Base-by-base conservation (phyloP, 108 stramenopile species). In the Pseudonitzschia pungens region DNA sequence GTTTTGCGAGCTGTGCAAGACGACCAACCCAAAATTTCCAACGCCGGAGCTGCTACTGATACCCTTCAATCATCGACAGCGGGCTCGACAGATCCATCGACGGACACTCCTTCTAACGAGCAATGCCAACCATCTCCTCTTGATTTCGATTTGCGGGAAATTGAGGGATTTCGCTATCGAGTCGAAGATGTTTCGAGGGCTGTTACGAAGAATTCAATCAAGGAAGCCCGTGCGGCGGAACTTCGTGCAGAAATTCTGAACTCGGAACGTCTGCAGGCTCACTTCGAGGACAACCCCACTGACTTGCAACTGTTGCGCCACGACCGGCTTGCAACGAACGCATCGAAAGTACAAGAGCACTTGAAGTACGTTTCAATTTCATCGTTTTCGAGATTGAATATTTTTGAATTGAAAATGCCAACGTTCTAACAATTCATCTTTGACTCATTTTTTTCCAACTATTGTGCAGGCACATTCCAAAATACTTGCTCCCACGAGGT, bases 81-180 rank as follows among this genome's bases (percentile, higher is more conserved):
- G 14, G 60, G 18, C 27, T 40, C 60, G n/a, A 21, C 29, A 9
- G 60, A 56, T 36, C 22, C 32, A 32, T 48, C 59, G 42, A 24
- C 9, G 16, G 42, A 75, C 59, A n/a, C 57, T 20, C 28, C 18
- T 22, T 52, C n/a, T 0, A 53, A 71, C 18, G 68, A 78, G 36
- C 81, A 87, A 67, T 67, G 76, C 24, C 99, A 99, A 78, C 99
- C 99, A 2, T 84, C 92, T 52, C 95, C 95, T 7, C 78, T 99
- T 45, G 96, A 95, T 64, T 98, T 99, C 78, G 95, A 98, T 79
- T 69, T 93, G 73, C 81, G 77, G 0, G 99, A 99, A 78, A 89
- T 98, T 36, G 97, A 97, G 72, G 91, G 95, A 10, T 99, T 99
- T 73, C 85, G 99, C 2, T 99, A 99, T 75, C 85, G 99, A 36